Evolutionary conservation across 495 filamentous ascomycete genomes (phyloP).

Genomic region (Penicillium cataractarum): DNA sequence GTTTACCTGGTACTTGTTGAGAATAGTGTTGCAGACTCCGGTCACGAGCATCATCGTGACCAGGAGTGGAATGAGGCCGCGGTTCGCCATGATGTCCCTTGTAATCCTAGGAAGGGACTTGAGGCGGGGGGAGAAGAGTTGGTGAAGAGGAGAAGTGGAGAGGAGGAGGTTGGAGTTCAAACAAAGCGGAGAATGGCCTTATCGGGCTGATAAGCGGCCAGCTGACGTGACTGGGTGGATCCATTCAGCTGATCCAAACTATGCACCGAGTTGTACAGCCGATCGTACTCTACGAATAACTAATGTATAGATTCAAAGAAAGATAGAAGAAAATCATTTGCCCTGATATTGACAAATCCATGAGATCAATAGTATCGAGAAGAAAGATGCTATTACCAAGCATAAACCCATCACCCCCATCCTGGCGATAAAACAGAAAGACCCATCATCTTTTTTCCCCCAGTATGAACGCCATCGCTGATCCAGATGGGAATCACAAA

Average conservation of each 20-base stretch:
- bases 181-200: conserved; percentile 25
- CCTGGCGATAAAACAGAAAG: conserved; percentile 12
- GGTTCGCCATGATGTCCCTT: conserved; percentile 52
- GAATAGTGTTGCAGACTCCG: conserved; percentile 93
- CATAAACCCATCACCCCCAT: conserved; percentile 8
- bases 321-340: neutral
- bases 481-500: conserved; percentile 28
- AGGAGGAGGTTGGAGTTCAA: conserved; percentile 9
- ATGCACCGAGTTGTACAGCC: too few species aligned
- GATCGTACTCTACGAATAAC: too few species aligned
- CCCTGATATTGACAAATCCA: conserved; percentile 9
- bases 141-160: conserved; percentile 9
- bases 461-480: conserved; percentile 42
- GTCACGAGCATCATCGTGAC: conserved; percentile 91
- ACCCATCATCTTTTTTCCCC: conserved; percentile 31
- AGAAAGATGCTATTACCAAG: neutral
- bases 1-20: conserved; percentile 91
- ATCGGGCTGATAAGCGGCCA: conserved; percentile 21
- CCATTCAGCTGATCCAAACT: conserved; percentile 2
- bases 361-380: conserved; percentile 14
- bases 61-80: conserved; percentile 74
- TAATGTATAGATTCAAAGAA: too few species aligned
- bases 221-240: conserved; percentile 24
- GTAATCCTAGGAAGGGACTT: neutral
- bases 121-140: conserved; percentile 9